Conservation (phyloP, 2,329 filamentous ascomycete genomes). For the Aspergillus sp. region DNA sequence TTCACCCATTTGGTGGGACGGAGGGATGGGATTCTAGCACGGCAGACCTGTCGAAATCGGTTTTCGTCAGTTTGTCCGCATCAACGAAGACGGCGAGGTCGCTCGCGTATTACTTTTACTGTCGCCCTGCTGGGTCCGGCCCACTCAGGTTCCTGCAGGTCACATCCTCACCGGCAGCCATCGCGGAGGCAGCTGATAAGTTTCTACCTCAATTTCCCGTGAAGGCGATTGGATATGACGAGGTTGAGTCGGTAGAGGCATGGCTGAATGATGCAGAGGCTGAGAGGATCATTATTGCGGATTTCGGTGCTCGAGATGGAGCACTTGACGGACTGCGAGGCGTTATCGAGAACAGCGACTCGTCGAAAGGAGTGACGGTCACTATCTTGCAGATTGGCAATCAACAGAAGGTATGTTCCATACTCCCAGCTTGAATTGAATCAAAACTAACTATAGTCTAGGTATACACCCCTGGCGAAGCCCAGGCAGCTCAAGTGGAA, state of each 20-base stretch:
- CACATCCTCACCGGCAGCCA: conserved; percentile 26
- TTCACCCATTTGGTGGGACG: conserved; percentile 20
- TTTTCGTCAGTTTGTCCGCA: conserved; percentile 37
- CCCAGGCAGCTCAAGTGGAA: background rate
- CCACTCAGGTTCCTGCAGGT: conserved; percentile 35
- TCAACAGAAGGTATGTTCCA: conserved; percentile 22
- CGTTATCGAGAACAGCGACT: conserved; percentile 1
- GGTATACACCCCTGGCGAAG: background rate
- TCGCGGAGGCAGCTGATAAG: conserved; percentile 15
- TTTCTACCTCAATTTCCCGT: conserved; percentile 8
- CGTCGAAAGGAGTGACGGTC: conserved; percentile 7
- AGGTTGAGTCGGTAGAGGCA: conserved; percentile 4
- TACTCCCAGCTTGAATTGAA: background rate
- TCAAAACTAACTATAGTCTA: background rate
- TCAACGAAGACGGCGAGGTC: conserved; percentile 36
- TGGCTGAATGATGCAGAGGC: conserved; percentile 18
- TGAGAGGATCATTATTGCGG: conserved; percentile 23
- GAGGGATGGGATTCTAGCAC: conserved; percentile 35
- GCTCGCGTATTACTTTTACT: conserved; percentile 32
- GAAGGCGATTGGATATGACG: conserved; percentile 15
- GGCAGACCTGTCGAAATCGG: conserved; percentile 39
- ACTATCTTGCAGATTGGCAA: conserved; percentile 22
- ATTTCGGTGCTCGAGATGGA: conserved; percentile 22
- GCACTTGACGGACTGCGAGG: conserved; percentile 10
- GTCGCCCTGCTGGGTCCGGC: conserved; percentile 15